These are phyloP conservation scores for Nannizziopsis barbatae DNA, from an alignment of 2,329 filamentous ascomycete species.

Conservation along the genomic window DNA sequence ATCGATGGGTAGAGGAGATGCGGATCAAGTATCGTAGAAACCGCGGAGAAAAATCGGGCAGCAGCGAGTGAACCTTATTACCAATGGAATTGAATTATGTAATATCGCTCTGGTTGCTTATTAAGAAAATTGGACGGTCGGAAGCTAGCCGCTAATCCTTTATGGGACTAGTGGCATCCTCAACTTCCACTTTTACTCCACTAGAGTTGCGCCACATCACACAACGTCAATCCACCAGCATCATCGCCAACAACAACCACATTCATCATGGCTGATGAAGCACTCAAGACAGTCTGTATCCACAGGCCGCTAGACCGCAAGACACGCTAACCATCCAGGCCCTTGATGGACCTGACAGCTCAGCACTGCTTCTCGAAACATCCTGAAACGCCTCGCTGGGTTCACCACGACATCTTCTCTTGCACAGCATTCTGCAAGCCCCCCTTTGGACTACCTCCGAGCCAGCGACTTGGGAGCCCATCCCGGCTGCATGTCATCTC, in stretches of 20 bases:
- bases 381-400: not conserved
- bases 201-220: slow-evolving; percentile 8
- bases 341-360: not conserved
- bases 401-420: not conserved
- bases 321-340: not conserved
- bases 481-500: not conserved
- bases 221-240: not conserved
- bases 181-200: not conserved
- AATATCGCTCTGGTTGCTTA: not conserved
- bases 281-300: not conserved
- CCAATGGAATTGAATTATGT: too few species aligned
- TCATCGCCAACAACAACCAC: not conserved
- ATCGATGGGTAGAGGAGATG: not conserved
- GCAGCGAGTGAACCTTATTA: too few species aligned
- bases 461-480: not conserved
- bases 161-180: too few species aligned
- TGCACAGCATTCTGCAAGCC: not conserved
- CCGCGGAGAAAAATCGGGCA: not conserved
- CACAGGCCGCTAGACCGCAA: not conserved
- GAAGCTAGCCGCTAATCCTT: too few species aligned
- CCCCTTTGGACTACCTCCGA: not conserved
- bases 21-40: not conserved
- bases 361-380: not conserved
- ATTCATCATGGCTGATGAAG: not conserved
- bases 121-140: too few species aligned